These are phyloP conservation scores for Theobroma grandiflorum DNA, from an alignment of 441 rosid species.

Conservation along the genomic window DNA sequence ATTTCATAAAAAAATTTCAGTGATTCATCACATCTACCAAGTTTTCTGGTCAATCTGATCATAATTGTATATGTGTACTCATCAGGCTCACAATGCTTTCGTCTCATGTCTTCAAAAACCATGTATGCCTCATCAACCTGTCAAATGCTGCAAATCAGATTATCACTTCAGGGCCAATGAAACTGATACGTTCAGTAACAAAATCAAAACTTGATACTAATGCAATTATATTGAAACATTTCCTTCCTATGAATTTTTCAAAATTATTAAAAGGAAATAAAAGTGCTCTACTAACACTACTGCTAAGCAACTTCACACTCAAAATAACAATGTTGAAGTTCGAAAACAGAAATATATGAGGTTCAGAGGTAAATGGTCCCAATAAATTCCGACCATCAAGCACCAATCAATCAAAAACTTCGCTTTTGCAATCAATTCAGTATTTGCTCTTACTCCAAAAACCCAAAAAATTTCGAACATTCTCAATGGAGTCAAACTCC, in stretches of 20 bases:
- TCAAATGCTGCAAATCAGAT: slow-evolving; percentile 73
- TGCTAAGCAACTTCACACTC: not conserved
- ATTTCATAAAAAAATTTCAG: slow-evolving; percentile 73
- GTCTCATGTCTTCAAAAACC: slow-evolving; percentile 90
- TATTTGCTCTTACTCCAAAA: not conserved
- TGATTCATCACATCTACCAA: slow-evolving; percentile 69
- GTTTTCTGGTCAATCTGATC: slow-evolving; percentile 82
- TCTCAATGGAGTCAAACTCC: not conserved
- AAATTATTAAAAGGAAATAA: not conserved
- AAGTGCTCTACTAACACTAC: not conserved
- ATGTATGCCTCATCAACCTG: slow-evolving; percentile 77
- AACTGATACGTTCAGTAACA: not conserved
- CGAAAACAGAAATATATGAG: not conserved
- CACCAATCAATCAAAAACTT: not conserved
- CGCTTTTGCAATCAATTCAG: not conserved
- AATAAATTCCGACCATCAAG: not conserved
- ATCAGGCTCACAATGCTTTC: slow-evolving; percentile 71
- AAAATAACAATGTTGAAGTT: not conserved
- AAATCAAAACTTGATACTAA: not conserved
- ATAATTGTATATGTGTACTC: slow-evolving; percentile 86
- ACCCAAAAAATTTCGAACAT: too few species aligned
- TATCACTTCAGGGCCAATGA: slow-evolving; percentile 45
- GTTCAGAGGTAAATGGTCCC: not conserved
- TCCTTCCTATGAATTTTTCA: not conserved
- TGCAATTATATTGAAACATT: not conserved